A percentile compares a stretch with the other conserved stretches of the same genome.
phyloP scores from a whole-genome alignment of 495 filamentous ascomycete genomes.

The Penicillium flavigenum region DNA sequence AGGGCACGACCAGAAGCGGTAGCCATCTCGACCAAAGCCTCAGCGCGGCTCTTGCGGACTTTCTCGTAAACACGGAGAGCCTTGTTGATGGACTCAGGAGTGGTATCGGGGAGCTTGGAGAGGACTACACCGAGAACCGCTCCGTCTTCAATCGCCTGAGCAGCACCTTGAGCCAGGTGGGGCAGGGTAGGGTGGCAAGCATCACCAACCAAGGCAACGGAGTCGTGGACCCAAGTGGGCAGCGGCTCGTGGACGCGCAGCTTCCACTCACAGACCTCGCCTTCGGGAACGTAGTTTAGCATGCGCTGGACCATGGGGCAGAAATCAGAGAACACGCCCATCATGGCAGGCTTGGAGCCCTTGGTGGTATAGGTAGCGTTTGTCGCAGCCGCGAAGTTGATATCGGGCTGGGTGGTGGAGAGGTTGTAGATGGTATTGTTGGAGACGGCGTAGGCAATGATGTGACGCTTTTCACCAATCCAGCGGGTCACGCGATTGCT shows the following conservation, averaged over 20 bases:
- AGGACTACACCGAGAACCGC: conserved; percentile 70
- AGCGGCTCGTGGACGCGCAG: conserved; percentile 68
- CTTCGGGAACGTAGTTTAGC: conserved; percentile 75
- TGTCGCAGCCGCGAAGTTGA: conserved; percentile 67
- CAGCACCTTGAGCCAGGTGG: conserved; percentile 76
- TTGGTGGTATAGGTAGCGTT: conserved; percentile 75
- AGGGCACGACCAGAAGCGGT: conserved; percentile 62
- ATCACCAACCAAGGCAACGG: conserved; percentile 71
- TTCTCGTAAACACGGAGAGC: conserved; percentile 70
- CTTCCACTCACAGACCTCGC: conserved; percentile 80
- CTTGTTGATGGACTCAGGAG: conserved; percentile 58
- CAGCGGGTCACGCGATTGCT: conserved; percentile 68
- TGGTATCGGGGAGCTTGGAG: conserved; percentile 50
- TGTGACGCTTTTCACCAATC: conserved; percentile 76
- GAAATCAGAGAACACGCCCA: conserved; percentile 67
- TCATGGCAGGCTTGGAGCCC: conserved; percentile 66
- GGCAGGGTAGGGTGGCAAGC: conserved; percentile 79
- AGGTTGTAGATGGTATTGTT: conserved; percentile 78
- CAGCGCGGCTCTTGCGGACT: conserved; percentile 68
- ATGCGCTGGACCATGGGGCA: conserved; percentile 69
- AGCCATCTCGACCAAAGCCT: conserved; percentile 69
- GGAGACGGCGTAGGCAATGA: conserved; percentile 78
- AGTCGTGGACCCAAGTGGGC: conserved; percentile 66
- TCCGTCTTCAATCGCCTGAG: conserved; percentile 82
- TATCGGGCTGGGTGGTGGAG: conserved; percentile 71